Evolutionary conservation across 2,329 filamentous ascomycete species (phyloP).

Genomic region (Daldinia sp.): DNA sequence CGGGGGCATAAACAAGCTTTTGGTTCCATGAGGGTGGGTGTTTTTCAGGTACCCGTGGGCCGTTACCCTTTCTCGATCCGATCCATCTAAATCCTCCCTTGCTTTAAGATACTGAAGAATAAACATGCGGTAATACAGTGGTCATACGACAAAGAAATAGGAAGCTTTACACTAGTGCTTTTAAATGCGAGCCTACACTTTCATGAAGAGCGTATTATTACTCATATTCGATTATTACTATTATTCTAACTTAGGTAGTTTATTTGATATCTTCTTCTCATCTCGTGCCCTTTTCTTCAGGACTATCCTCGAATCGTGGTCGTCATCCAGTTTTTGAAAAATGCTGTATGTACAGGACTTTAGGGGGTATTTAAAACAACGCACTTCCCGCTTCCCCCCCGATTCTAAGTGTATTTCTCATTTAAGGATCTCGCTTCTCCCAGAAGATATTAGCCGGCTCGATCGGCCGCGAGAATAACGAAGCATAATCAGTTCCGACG

Average conservation of each 20-base stretch:
- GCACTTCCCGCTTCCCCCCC: conserved; percentile 8
- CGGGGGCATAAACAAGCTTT: conserved; percentile 22
- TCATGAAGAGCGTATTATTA: not conserved
- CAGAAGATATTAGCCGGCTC: conserved; percentile 79
- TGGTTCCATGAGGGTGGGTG: conserved; percentile 13
- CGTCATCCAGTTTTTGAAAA: conserved; percentile 30
- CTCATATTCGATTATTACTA: conserved; percentile 30
- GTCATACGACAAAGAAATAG: not conserved
- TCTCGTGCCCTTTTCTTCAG: conserved; percentile 23
- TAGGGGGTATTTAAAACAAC: conserved; percentile 23
- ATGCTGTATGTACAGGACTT: conserved; percentile 38
- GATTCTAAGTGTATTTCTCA: not conserved
- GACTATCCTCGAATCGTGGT: conserved; percentile 29
- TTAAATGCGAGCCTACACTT: not conserved
- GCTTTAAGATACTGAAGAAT: conserved; percentile 20
- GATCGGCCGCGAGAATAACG: conserved; percentile 79
- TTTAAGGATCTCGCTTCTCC: conserved; percentile 70
- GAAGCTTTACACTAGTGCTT: not conserved
- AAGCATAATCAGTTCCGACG: conserved; percentile 75
- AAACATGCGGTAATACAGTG: not conserved
- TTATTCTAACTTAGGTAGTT: conserved; percentile 38
- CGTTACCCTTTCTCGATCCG: conserved; percentile 16
- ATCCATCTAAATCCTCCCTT: not conserved
- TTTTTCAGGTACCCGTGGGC: conserved; percentile 28
- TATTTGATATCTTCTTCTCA: conserved; percentile 16